A percentile compares a stretch with the other conserved stretches of the same genome.
phyloP scores from a whole-genome alignment of 2,329 filamentous ascomycete species.

The Helotiales sp. region DNA sequence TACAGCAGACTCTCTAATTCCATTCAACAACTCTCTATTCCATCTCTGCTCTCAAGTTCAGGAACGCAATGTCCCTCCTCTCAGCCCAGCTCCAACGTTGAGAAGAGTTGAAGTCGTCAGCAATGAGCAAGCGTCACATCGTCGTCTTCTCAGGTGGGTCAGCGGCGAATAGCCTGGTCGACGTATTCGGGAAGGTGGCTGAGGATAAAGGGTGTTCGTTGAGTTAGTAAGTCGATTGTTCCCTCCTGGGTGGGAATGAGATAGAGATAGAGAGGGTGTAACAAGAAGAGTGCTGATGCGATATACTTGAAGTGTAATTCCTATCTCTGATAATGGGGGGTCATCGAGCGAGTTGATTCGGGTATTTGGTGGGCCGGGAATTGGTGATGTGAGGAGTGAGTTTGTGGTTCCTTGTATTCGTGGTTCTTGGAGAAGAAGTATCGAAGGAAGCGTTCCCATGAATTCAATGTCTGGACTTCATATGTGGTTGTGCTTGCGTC shows the following conservation, averaged over 20 bases:
- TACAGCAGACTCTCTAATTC: too few relatives aligned
- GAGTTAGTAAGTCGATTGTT: slow-evolving; percentile 40
- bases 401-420: slow-evolving; percentile 25
- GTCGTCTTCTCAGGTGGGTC: slow-evolving; percentile 92
- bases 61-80: too few relatives aligned
- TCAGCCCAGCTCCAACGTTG: too few relatives aligned
- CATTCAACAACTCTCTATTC: too few relatives aligned
- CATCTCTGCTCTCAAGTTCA: not conserved
- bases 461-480: too few relatives aligned
- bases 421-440: not conserved
- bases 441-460: too few relatives aligned
- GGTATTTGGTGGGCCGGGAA: slow-evolving; percentile 90
- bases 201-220: slow-evolving; percentile 42
- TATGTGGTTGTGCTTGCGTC: too few relatives aligned
- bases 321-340: slow-evolving; percentile 94
- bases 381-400: slow-evolving; percentile 77
- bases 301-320: slow-evolving; percentile 80
- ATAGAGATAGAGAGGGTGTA: not conserved
- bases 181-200: slow-evolving; percentile 73
- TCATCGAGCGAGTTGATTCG: slow-evolving; percentile 92
- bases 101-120: not conserved
- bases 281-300: slow-evolving; percentile 38
- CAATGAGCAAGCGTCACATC: slow-evolving; percentile 46
- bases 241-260: not conserved
- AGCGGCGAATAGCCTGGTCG: slow-evolving; percentile 92